phyloP scores from a whole-genome alignment of 139 green algal species.

The Edaphochlamys debaryana region DNA sequence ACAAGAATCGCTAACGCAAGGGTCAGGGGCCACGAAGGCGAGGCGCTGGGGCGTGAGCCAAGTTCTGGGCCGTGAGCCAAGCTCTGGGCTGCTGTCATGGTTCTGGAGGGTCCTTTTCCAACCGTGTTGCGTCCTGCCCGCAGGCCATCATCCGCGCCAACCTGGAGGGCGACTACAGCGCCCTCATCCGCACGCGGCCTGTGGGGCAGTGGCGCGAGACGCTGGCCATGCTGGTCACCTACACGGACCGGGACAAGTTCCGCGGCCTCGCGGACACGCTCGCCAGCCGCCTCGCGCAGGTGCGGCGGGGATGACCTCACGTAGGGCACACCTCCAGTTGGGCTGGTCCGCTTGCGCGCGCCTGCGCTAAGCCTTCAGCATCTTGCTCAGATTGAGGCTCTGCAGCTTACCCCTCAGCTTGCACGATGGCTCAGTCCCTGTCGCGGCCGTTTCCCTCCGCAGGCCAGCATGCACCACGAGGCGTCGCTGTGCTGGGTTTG shows the following conservation, averaged over 20 bases:
- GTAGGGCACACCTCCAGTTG: background rate
- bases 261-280: conserved; percentile 75
- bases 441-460: no score
- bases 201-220: conserved; percentile 93
- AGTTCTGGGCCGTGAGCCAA: no score
- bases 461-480: conserved; percentile 80
- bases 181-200: conserved; percentile 83
- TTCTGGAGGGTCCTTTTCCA: no score
- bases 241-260: conserved; percentile 62
- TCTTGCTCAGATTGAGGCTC: no score
- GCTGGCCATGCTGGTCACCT: conserved; percentile 93
- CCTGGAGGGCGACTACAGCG: conserved; percentile 78
- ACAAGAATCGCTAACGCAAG: background rate
- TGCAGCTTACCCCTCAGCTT: no score
- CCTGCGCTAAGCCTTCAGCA: no score
- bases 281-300: conserved; percentile 67
- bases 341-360: background rate
- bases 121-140: no score
- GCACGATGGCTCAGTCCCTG: no score
- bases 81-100: no score
- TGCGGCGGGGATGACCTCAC: background rate
- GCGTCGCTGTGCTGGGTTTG: conserved; percentile 94
- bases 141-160: conserved; percentile 62
- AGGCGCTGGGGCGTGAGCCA: no score
- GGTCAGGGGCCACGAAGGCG: background rate